Conservation (phyloP, 2,329 filamentous ascomycete species). For the Aspergillus texensis region DNA sequence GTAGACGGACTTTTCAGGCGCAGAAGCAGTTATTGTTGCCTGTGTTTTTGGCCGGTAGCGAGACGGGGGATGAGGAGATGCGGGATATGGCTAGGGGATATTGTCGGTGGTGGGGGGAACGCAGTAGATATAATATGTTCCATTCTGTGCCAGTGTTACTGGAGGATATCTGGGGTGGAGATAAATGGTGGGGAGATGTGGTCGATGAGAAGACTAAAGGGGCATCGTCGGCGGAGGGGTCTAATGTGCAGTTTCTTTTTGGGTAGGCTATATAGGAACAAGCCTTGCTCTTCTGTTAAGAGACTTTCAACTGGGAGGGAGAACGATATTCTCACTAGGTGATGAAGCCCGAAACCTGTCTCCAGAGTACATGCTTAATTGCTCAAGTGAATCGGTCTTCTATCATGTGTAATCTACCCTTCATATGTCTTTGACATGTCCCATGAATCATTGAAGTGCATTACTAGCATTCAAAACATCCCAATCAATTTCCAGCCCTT, state of each 20-base stretch:
- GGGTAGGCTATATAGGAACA: background rate
- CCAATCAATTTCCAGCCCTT: constrained; percentile 17
- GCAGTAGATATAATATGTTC: constrained; percentile 38
- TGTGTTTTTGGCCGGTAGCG: constrained; percentile 39
- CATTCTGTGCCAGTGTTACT: constrained; percentile 20
- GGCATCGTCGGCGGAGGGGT: background rate
- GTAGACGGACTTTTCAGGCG: background rate
- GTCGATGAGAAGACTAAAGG: constrained; percentile 18
- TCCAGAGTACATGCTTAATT: background rate
- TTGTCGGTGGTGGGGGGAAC: constrained; percentile 36
- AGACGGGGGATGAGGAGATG: constrained; percentile 23
- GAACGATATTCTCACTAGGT: background rate
- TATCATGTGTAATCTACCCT: background rate
- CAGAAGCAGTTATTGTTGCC: background rate
- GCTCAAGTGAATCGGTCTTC: too few species aligned
- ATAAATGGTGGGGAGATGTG: constrained; percentile 23
- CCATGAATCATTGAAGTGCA: background rate
- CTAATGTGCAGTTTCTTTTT: background rate
- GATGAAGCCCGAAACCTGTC: background rate
- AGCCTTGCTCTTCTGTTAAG: background rate
- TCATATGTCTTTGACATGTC: background rate
- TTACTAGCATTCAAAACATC: constrained; percentile 11
- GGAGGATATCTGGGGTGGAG: constrained; percentile 22
- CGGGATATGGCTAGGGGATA: constrained; percentile 29
- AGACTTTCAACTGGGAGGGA: background rate